A percentile compares a stretch with the other conserved stretches of the same genome.
These are phyloP conservation scores for Suillus decipiens DNA, from an alignment of 768 basidiomycete species.

Conservation along the genomic window DNA sequence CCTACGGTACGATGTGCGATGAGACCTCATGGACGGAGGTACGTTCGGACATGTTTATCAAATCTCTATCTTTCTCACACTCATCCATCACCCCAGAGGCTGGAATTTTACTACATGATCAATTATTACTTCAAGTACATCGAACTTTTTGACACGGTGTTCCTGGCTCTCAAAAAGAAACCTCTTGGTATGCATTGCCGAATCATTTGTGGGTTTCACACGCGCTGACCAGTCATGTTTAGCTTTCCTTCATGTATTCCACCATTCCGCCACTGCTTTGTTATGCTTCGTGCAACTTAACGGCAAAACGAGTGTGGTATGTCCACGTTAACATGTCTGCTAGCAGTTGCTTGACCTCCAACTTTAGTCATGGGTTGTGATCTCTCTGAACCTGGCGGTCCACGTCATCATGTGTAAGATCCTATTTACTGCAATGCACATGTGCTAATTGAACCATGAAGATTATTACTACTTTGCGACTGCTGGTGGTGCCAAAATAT, in stretches of 20 bases:
- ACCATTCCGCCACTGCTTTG: conserved; percentile 96
- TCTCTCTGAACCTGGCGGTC: conserved; percentile 85
- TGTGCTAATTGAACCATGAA: conserved; percentile 28
- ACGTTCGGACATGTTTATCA: conserved; percentile 33
- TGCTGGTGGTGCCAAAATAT: conserved; percentile 94
- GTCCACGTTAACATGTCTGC: conserved; percentile 30
- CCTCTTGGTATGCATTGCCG: conserved; percentile 69
- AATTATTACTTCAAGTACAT: conserved; percentile 99
- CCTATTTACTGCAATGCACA: conserved; percentile 3
- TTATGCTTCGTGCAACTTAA: conserved; percentile 94
- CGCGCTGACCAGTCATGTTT: conserved; percentile 14
- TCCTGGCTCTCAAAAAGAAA: conserved; percentile 98
- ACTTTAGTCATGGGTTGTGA: conserved; percentile 93
- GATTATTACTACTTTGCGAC: conserved; percentile 99
- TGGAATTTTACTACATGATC: conserved; percentile 97
- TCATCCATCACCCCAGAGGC: conserved; percentile 49
- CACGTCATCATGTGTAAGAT: conserved; percentile 97
- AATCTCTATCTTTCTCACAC: conserved; percentile 2
- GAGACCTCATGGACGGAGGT: conserved; percentile 85
- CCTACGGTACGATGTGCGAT: conserved; percentile 79
- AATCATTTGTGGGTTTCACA: conserved; percentile 4
- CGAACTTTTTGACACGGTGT: conserved; percentile 95
- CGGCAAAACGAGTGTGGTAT: conserved; percentile 89
- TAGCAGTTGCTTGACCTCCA: conserved; percentile 9
- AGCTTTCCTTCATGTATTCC: conserved; percentile 99